Evolutionary conservation across 192 early-diverging fungal genomes (phyloP).

Genomic region (Rhizophagus sp.): DNA sequence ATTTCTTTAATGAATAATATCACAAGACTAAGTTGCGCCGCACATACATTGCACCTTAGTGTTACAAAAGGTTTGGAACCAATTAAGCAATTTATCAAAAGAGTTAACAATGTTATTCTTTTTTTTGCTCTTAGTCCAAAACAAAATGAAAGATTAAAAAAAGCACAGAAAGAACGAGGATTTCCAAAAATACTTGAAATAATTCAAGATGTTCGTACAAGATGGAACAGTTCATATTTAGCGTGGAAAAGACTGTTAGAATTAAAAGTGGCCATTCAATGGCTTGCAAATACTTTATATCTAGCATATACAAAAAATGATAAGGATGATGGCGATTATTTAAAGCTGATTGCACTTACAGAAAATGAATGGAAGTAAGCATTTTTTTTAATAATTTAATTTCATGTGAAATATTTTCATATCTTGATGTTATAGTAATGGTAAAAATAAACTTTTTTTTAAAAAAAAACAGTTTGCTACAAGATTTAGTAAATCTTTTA

Average conservation of each 20-base stretch:
- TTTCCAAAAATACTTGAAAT: conserved; percentile 4
- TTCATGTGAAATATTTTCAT: no score
- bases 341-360: not conserved
- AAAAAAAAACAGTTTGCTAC: not conserved
- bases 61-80: not conserved
- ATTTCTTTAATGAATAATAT: not conserved
- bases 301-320: not conserved
- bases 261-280: not conserved
- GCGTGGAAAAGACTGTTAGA: not conserved
- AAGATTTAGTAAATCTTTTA: no score
- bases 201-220: not conserved
- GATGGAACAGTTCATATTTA: not conserved
- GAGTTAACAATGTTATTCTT: not conserved
- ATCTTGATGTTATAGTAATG: no score
- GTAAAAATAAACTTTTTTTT: not conserved
- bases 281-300: not conserved
- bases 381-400: not conserved
- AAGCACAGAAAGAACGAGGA: not conserved
- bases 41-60: not conserved
- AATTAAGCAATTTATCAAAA: not conserved
- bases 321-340: not conserved
- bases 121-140: not conserved
- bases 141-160: not conserved
- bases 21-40: not conserved
- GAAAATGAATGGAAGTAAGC: not conserved